phyloP scores from a whole-genome alignment of 768 basidiomycete genomes.

The Suillus alpinus region DNA sequence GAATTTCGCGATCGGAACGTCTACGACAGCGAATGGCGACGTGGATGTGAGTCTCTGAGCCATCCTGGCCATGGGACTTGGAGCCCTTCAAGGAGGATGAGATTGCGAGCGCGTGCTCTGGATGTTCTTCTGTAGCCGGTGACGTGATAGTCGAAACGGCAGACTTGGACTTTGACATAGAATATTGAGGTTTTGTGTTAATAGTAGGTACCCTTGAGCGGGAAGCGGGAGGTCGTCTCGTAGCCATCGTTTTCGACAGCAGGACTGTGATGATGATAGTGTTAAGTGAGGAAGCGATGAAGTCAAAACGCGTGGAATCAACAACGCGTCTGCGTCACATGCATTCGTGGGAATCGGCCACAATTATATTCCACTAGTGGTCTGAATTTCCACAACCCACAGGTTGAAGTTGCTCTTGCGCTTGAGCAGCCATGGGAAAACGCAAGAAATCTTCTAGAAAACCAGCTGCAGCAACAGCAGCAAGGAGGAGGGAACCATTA shows the following conservation, averaged over 20 bases:
- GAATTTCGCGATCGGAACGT: slow-evolving; percentile 81
- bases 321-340: slow-evolving; percentile 35
- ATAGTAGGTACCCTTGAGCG: slow-evolving; percentile 41
- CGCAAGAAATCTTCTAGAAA: slow-evolving; percentile 88
- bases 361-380: neutral
- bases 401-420: slow-evolving; percentile 1
- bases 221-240: slow-evolving; percentile 55
- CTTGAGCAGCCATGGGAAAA: slow-evolving; percentile 65
- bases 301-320: slow-evolving; percentile 31
- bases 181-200: slow-evolving; percentile 45
- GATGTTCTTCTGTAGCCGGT: slow-evolving; percentile 17
- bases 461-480: slow-evolving; percentile 60
- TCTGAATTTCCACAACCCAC: no score
- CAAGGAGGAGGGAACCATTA: slow-evolving; percentile 67
- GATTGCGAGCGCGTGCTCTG: slow-evolving; percentile 21
- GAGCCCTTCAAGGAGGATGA: slow-evolving; percentile 21
- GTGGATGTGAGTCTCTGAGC: slow-evolving; percentile 81
- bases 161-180: slow-evolving; percentile 41
- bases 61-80: slow-evolving; percentile 33
- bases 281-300: neutral
- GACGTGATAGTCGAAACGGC: slow-evolving; percentile 25
- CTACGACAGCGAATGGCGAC: slow-evolving; percentile 89
- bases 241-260: slow-evolving; percentile 46
- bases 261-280: neutral
- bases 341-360: slow-evolving; percentile 13